Base-by-base conservation (phyloP, 176 grass and related monocot species). In the Avena insularis region DNA sequence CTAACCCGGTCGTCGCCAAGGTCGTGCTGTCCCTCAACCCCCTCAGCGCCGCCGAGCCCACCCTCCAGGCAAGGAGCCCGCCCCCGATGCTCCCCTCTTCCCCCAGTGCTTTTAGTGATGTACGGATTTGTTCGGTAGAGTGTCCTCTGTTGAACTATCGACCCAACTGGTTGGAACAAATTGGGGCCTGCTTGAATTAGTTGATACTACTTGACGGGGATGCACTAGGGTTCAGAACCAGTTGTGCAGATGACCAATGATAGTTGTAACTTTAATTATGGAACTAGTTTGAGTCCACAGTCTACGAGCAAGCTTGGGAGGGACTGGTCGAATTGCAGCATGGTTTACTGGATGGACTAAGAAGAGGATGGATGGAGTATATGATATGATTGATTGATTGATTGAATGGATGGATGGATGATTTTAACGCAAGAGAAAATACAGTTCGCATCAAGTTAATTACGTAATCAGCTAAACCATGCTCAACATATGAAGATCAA, bases 21-120 rank as follows among this genome's bases (percentile, higher is more conserved):
- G 95, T 98, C 73, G 93, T 98, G 57, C 91, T 98, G 38, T 98
- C 95, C 67, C 93, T 98, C 62, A 90, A 98, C 58, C 93, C 79
- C 65, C 94, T 96, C 67, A 85, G 54, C 66, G 82, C 90, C 12
- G 89, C 92, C 29, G 79, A 55, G 75, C 75, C 75, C 50, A 55
- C 75, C 75, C 75, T 77, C 50, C 75, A 77, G 75, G 75, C 75
- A 77, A 77, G 75, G 74, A 77, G 6, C 54, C 66, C 66, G 2
- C 33, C 33, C 76, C 20, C 15, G 20, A 11, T 59, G 47, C 6
- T 79, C 33, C 40, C 27, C 38, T 51, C 10, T 1, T 12, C 5
- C 16, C 49, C 57, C 79, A 35, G 21, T 29, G 20, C 16, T 46
- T 87, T 8, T 4, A 36, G 15, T 55, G 10, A 0, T 68, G 6